These are phyloP conservation scores for Sequoia sempervirens DNA, from an alignment of 75 land plant genomes.

Conservation along the genomic window DNA sequence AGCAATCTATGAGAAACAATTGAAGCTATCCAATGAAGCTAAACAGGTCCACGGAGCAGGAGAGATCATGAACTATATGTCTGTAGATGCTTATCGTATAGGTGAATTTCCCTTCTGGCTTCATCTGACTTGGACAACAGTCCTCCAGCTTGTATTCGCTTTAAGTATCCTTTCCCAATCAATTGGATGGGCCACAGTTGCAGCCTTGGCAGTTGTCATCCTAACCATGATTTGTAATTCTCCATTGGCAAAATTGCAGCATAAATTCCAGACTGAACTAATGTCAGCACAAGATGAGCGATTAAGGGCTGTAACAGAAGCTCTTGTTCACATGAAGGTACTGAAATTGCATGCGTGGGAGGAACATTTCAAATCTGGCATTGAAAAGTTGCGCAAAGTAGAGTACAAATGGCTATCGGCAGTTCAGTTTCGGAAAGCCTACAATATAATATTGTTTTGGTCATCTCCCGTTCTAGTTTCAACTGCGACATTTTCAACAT, in stretches of 20 bases:
- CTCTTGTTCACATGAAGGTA: slow-evolving; percentile 34
- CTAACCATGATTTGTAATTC: slow-evolving; percentile 14
- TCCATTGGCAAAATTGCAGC: slow-evolving; percentile 25
- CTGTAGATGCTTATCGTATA: slow-evolving; percentile 36
- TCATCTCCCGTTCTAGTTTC: slow-evolving; percentile 32
- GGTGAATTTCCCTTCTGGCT: slow-evolving; percentile 26
- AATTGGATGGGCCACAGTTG: slow-evolving; percentile 20
- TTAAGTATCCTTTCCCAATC: slow-evolving; percentile 10
- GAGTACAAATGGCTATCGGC: slow-evolving; percentile 33
- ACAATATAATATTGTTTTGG: slow-evolving; percentile 26
- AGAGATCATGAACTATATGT: slow-evolving; percentile 34
- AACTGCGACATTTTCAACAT: slow-evolving; percentile 26
- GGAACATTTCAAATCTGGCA: slow-evolving; percentile 20
- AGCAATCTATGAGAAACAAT: slow-evolving; percentile 29
- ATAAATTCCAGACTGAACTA: slow-evolving; percentile 25
- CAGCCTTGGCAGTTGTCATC: slow-evolving; percentile 13
- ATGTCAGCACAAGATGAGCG: slow-evolving; percentile 41
- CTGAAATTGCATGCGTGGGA: slow-evolving; percentile 54
- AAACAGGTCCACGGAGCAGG: slow-evolving; percentile 26
- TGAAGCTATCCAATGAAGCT: slow-evolving; percentile 26
- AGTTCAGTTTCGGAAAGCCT: slow-evolving; percentile 19
- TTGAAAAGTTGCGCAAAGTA: slow-evolving; percentile 21
- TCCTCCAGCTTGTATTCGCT: slow-evolving; percentile 15
- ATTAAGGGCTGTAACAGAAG: slow-evolving; percentile 35
- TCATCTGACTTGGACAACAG: slow-evolving; percentile 18